These are phyloP conservation scores for Diaporthe amygdali DNA, from an alignment of 2,329 filamentous ascomycete genomes.

Conservation along the genomic window DNA sequence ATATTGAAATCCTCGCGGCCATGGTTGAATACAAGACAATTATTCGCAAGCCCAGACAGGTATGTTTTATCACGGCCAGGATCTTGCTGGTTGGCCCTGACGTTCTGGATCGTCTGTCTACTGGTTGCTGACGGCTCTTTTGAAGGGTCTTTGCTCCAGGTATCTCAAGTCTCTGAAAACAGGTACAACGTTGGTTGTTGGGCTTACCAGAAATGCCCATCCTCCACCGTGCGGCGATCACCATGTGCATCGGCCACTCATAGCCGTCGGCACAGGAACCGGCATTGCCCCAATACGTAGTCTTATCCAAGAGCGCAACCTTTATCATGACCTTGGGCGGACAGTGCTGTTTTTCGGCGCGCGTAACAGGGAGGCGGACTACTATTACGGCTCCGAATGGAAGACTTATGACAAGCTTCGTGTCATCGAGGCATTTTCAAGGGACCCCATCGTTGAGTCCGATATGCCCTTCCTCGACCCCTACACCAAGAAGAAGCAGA, in stretches of 20 bases:
- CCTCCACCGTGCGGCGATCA: slow-evolving; percentile 46
- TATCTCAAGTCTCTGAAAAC: slow-evolving; percentile 73
- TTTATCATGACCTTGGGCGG: slow-evolving; percentile 37
- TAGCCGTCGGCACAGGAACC: slow-evolving; percentile 85
- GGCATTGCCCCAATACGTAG: slow-evolving; percentile 85
- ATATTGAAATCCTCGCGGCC: slow-evolving; percentile 77
- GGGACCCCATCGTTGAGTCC: slow-evolving; percentile 39
- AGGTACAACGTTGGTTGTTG: slow-evolving; percentile 66
- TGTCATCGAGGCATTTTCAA: slow-evolving; percentile 54
- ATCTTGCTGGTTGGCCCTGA: neutral
- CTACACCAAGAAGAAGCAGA: neutral
- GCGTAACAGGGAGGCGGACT: slow-evolving; percentile 76
- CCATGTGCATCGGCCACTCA: slow-evolving; percentile 58
- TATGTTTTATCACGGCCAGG: neutral
- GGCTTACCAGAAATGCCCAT: slow-evolving; percentile 54
- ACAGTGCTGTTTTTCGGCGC: slow-evolving; percentile 81
- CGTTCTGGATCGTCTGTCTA: neutral
- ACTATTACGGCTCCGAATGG: slow-evolving; percentile 85
- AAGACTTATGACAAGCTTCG: slow-evolving; percentile 34
- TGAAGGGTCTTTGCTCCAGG: slow-evolving; percentile 79
- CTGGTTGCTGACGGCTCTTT: neutral
- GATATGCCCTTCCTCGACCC: slow-evolving; percentile 17
- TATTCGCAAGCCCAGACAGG: slow-evolving; percentile 77
- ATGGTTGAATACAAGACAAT: slow-evolving; percentile 92
- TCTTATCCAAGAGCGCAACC: slow-evolving; percentile 75